Conservation (phyloP, 2,329 filamentous ascomycete genomes). For the Ophiostoma ulmi region DNA sequence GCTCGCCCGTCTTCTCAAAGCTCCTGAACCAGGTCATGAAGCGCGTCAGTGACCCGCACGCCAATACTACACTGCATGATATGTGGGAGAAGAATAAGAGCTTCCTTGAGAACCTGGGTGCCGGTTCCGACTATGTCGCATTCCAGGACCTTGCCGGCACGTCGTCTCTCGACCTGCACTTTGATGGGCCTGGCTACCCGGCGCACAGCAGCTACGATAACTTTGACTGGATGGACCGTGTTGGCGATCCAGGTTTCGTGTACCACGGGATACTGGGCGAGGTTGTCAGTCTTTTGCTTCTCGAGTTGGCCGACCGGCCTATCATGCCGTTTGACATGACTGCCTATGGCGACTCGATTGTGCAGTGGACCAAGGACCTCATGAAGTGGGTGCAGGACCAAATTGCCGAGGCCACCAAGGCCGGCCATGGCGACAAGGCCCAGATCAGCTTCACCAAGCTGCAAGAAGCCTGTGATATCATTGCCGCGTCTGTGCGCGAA, state of each 20-base stretch:
- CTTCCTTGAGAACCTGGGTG: slow-evolving; percentile 63
- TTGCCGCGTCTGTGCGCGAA: slow-evolving; percentile 54
- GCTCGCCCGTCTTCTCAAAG: slow-evolving; percentile 72
- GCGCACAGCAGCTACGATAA: slow-evolving; percentile 85
- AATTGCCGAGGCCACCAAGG: slow-evolving; percentile 44
- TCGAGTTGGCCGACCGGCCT: slow-evolving; percentile 76
- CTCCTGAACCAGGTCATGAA: slow-evolving; percentile 68
- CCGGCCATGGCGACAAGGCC: slow-evolving; percentile 31
- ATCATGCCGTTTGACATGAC: slow-evolving; percentile 77
- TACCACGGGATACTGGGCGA: slow-evolving; percentile 78
- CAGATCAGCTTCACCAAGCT: slow-evolving; percentile 36
- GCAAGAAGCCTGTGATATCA: slow-evolving; percentile 55
- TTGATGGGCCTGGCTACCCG: slow-evolving; percentile 47
- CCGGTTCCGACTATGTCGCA: slow-evolving; percentile 75
- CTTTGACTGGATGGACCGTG: slow-evolving; percentile 74
- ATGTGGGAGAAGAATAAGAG: slow-evolving; percentile 66
- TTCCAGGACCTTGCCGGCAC: slow-evolving; percentile 90
- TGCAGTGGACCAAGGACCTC: slow-evolving; percentile 51
- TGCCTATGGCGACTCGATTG: slow-evolving; percentile 64
- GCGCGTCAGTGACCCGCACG: slow-evolving; percentile 65
- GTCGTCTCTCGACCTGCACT: slow-evolving; percentile 80
- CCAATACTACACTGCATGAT: slow-evolving; percentile 66
- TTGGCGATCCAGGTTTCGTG: slow-evolving; percentile 74
- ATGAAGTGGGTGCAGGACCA: slow-evolving; percentile 32
- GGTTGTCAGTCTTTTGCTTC: slow-evolving; percentile 72